phyloP scores from a whole-genome alignment of 2,329 filamentous ascomycete species.

The Fusarium sp. region DNA sequence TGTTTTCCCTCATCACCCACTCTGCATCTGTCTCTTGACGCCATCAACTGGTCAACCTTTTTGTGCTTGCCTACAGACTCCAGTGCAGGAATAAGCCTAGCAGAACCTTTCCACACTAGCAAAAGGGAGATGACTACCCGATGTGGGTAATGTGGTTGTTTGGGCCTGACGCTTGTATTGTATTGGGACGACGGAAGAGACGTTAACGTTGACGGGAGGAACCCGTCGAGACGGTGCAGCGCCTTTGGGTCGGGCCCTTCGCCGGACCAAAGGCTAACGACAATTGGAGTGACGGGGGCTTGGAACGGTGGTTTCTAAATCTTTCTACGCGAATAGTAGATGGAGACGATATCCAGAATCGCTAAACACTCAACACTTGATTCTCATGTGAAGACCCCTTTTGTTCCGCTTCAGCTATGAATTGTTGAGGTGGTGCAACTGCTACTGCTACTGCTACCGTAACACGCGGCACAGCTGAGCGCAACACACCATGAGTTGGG shows the following conservation, averaged over 20 bases:
- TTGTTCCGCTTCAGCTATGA: constrained; percentile 4
- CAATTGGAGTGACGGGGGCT: constrained; percentile 15
- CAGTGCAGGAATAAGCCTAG: constrained; percentile 34
- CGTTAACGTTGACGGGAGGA: constrained; percentile 37
- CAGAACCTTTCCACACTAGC: constrained; percentile 30
- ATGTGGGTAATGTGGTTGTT: constrained; percentile 32
- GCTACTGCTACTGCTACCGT: neutral
- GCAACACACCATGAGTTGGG: constrained; percentile 13
- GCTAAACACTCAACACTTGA: neutral
- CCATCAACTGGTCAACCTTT: constrained; percentile 29
- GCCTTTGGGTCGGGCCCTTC: constrained; percentile 33
- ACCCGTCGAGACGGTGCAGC: constrained; percentile 38
- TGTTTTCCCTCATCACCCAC: constrained; percentile 9
- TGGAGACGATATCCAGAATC: constrained; percentile 3
- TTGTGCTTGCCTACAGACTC: constrained; percentile 16
- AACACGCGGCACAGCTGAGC: constrained; percentile 22
- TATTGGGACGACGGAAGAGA: constrained; percentile 26
- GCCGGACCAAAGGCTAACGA: constrained; percentile 34
- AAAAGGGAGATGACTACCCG: constrained; percentile 41
- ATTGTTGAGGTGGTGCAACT: constrained; percentile 14
- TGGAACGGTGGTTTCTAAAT: constrained; percentile 20
- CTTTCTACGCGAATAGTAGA: constrained; percentile 13
- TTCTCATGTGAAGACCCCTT: neutral
- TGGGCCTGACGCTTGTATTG: constrained; percentile 30
- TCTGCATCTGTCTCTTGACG: constrained; percentile 32